A percentile compares a stretch with the other conserved stretches of the same genome.
Evolutionary conservation across 2,329 filamentous ascomycete species (phyloP).

Genomic region (Verticillium klebahnii): DNA sequence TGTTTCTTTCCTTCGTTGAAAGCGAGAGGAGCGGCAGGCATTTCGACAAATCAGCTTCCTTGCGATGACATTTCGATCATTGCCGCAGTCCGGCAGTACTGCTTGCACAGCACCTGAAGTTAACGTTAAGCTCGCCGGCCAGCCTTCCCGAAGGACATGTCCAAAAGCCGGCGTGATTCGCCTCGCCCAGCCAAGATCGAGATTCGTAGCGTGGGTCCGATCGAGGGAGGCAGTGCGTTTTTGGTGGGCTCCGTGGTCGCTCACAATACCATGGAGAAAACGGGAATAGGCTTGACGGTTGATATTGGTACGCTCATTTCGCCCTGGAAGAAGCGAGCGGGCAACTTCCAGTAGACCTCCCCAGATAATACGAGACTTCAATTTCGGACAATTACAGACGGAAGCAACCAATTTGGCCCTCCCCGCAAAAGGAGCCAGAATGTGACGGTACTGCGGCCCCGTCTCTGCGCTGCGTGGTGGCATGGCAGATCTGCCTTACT

Average conservation of each 20-base stretch:
- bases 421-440: neutral
- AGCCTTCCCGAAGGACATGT: neutral
- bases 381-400: neutral
- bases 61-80: too few species aligned
- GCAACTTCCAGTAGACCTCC: neutral
- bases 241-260: neutral
- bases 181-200: neutral
- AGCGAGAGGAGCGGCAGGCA: too few species aligned
- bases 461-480: neutral
- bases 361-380: neutral
- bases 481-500: neutral
- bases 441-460: neutral
- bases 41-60: too few species aligned
- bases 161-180: neutral
- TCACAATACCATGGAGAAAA: neutral
- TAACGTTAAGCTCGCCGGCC: neutral
- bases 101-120: neutral
- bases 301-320: neutral
- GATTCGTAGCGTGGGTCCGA: neutral
- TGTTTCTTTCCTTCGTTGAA: too few species aligned
- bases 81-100: neutral
- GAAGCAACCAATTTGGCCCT: neutral
- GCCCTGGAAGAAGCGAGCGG: neutral
- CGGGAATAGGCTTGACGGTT: neutral
- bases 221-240: neutral